Percentiles rank a stretch among this genome's conserved stretches.
phyloP scores from a whole-genome alignment of 2,329 filamentous ascomycete species.

The Trichoderma brevicompactum region DNA sequence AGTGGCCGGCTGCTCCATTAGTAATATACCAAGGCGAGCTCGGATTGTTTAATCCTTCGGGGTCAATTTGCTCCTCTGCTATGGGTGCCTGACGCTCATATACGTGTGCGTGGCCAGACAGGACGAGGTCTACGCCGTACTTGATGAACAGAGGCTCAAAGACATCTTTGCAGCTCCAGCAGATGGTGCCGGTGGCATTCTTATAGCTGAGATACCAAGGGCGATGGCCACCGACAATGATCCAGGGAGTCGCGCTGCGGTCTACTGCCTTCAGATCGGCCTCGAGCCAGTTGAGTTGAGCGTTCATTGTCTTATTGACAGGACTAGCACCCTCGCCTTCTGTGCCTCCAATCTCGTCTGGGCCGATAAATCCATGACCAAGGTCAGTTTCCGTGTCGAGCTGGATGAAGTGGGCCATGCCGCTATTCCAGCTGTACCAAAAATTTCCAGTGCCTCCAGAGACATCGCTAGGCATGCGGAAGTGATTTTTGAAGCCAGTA shows the following conservation, averaged over 20 bases:
- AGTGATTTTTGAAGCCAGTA: slow-evolving; percentile 21
- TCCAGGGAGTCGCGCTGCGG: slow-evolving; percentile 15
- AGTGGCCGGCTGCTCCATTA: slow-evolving; percentile 23
- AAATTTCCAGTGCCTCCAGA: slow-evolving; percentile 16
- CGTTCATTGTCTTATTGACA: slow-evolving; percentile 10
- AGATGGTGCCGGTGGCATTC: slow-evolving; percentile 17
- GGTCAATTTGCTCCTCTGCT: slow-evolving; percentile 16
- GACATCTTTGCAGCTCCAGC: slow-evolving; percentile 24
- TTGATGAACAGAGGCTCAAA: slow-evolving; percentile 18
- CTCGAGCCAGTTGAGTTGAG: slow-evolving; percentile 19
- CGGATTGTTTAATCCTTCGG: slow-evolving; percentile 10
- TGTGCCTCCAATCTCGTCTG: slow-evolving; percentile 14
- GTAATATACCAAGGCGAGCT: slow-evolving; percentile 24
- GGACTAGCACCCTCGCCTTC: slow-evolving; percentile 20
- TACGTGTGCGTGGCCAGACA: slow-evolving; percentile 12
- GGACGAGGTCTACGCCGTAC: slow-evolving; percentile 14
- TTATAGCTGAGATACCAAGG: slow-evolving; percentile 18
- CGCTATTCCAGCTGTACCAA: slow-evolving; percentile 25
- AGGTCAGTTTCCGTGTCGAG: slow-evolving; percentile 23
- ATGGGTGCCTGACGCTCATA: slow-evolving; percentile 21
- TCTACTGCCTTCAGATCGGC: slow-evolving; percentile 8
- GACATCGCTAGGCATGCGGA: slow-evolving; percentile 24
- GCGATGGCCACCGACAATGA: slow-evolving; percentile 20
- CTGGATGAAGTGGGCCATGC: slow-evolving; percentile 24
- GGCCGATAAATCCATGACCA: slow-evolving; percentile 20